These are phyloP conservation scores for Colletotrichum paranaense DNA, from an alignment of 2,329 filamentous ascomycete genomes.

Conservation along the genomic window DNA sequence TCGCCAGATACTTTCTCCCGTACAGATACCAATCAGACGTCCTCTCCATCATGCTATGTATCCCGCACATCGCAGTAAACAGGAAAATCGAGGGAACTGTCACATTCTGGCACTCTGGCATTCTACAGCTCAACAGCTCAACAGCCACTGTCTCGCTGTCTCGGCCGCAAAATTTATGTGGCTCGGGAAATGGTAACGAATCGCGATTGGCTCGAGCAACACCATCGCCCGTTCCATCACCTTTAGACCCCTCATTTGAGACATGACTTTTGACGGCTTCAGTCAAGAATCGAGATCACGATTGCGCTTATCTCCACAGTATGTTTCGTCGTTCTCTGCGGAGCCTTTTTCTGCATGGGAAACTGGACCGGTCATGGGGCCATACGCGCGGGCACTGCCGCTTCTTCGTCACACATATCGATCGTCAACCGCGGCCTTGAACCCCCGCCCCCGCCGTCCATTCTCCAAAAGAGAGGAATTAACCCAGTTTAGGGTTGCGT, in stretches of 20 bases:
- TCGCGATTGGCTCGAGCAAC: background rate
- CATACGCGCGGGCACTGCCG: background rate
- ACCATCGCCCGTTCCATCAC: background rate
- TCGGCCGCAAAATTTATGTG: background rate
- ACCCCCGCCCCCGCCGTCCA: background rate
- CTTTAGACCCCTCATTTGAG: background rate
- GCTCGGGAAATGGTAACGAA: background rate
- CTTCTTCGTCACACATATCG: background rate
- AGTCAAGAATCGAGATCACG: background rate
- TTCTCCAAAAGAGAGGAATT: background rate
- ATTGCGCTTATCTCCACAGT: background rate
- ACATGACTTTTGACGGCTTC: background rate
- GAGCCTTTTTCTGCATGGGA: background rate
- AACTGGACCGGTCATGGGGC: background rate
- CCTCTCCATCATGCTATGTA: background rate
- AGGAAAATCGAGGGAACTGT: background rate
- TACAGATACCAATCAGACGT: background rate
- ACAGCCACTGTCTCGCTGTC: background rate
- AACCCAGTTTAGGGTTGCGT: no score
- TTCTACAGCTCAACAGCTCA: conserved; percentile 3
- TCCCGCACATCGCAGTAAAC: background rate
- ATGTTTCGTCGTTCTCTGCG: background rate
- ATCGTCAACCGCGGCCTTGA: background rate
- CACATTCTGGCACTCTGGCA: background rate
- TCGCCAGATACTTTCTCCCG: background rate